phyloP scores from a whole-genome alignment of 2,329 filamentous ascomycete species.

The Aaosphaeria arxii region DNA sequence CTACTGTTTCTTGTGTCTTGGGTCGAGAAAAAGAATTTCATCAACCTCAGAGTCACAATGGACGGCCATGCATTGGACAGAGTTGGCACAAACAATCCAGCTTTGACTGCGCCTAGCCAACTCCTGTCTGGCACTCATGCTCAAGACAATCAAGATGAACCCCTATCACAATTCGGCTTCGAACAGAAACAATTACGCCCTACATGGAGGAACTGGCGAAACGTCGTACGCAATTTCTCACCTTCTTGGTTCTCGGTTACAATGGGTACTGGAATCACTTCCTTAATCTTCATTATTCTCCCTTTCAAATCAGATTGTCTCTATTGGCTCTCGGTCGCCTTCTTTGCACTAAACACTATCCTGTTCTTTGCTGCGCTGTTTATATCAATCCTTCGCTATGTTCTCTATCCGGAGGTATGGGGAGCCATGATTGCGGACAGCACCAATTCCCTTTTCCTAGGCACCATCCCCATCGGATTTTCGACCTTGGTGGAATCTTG shows the following conservation, averaged over 20 bases:
- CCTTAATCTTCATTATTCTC: constrained; percentile 59
- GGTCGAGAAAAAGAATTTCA: no score
- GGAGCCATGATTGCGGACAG: constrained; percentile 64
- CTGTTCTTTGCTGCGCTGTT: constrained; percentile 56
- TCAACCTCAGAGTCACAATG: constrained; percentile 10
- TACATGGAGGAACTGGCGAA: constrained; percentile 34
- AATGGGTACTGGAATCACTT: constrained; percentile 67
- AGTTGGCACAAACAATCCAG: constrained; percentile 22
- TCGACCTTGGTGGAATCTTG: constrained; percentile 67
- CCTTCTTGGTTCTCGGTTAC: constrained; percentile 38
- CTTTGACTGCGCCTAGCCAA: constrained; percentile 16
- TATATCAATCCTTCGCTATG: constrained; percentile 60
- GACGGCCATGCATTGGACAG: constrained; percentile 25
- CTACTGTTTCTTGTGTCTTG: no score
- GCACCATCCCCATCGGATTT: constrained; percentile 65
- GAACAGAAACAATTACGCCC: constrained; percentile 12
- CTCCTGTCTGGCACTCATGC: constrained; percentile 1
- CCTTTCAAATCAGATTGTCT: constrained; percentile 60
- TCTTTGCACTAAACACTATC: constrained; percentile 59
- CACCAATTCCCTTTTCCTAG: constrained; percentile 66
- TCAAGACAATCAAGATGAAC: background rate
- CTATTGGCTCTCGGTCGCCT: constrained; percentile 53
- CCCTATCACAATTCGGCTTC: background rate
- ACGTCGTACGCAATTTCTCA: constrained; percentile 35
- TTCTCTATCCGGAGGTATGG: constrained; percentile 65